Evolutionary conservation across 2,329 filamentous ascomycete genomes (phyloP).

Genomic region (Ophiocordyceps robertsii): DNA sequence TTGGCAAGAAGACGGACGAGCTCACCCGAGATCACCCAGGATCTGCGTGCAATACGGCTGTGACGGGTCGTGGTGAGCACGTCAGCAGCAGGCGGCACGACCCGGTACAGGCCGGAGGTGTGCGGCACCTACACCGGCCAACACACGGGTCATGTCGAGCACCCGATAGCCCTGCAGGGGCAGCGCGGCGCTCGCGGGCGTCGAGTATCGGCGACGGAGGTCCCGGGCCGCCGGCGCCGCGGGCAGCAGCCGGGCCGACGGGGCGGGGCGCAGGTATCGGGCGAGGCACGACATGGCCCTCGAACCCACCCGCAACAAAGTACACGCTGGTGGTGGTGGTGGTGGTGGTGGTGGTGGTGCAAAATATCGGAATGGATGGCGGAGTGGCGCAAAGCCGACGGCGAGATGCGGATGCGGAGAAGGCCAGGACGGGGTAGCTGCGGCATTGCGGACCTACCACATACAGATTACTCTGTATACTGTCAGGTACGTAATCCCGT

Average conservation of each 20-base stretch:
- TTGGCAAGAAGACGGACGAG: neutral
- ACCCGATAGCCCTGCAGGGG: constrained; percentile 81
- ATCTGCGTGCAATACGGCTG: constrained; percentile 98
- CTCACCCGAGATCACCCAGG: constrained; percentile 85
- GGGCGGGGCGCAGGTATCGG: constrained; percentile 2
- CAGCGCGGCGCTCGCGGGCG: constrained; percentile 21
- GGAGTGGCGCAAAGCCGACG: too few relatives aligned
- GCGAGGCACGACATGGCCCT: constrained; percentile 4
- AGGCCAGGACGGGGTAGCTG: too few relatives aligned
- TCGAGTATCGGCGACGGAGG: constrained; percentile 1
- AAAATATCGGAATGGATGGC: too few relatives aligned
- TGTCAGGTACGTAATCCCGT: too few relatives aligned
- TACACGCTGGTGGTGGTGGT: too few relatives aligned
- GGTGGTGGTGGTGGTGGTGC: too few relatives aligned
- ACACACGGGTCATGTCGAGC: constrained; percentile 89
- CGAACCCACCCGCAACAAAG: too few relatives aligned
- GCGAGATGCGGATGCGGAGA: too few relatives aligned
- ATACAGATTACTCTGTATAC: too few relatives aligned
- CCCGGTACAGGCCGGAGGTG: too few relatives aligned
- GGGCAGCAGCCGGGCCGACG: too few relatives aligned
- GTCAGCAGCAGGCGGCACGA: neutral
- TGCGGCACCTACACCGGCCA: constrained; percentile 64
- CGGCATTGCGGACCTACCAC: too few relatives aligned
- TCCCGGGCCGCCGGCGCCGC: neutral
- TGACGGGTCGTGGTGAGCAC: neutral